Conservation (phyloP, 805 yeast genomes). For the Clavispora santaluciae region DNA sequence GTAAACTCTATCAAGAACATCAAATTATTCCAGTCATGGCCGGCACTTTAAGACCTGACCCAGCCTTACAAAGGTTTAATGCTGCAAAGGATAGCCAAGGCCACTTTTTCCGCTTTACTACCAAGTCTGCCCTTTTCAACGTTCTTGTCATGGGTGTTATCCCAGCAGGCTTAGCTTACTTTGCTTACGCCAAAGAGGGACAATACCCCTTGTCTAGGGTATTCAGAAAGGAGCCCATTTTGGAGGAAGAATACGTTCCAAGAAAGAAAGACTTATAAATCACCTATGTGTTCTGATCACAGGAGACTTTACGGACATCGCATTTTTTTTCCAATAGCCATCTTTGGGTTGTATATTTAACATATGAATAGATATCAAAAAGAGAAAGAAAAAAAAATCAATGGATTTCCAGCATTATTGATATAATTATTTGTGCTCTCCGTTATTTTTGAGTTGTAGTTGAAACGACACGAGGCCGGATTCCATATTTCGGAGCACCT, state of each 20-base stretch:
- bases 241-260: conserved; percentile 37
- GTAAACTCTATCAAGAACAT: conserved; percentile 1
- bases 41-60: conserved; percentile 40
- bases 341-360: background rate
- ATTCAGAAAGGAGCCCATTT: conserved; percentile 33
- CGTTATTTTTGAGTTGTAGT: conserved; percentile 6
- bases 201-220: conserved; percentile 26
- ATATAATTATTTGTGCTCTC: too few relatives aligned
- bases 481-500: conserved; percentile 21
- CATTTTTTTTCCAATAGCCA: background rate
- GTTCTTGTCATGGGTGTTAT: conserved; percentile 33
- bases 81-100: conserved; percentile 39
- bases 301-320: background rate
- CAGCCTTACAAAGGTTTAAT: conserved; percentile 38
- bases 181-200: conserved; percentile 38
- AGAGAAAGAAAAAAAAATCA: background rate
- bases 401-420: background rate
- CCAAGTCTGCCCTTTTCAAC: conserved; percentile 33
- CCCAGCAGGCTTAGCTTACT: conserved; percentile 33
- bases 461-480: conserved; percentile 27
- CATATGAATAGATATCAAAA: background rate
- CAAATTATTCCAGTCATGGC: conserved; percentile 26
- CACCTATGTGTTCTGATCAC: background rate
- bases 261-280: conserved; percentile 40
- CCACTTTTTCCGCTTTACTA: conserved; percentile 38